Percentiles rank a stretch among this genome's conserved stretches.
Conservation (phyloP, 805 yeast species). For the Saturnispora silvae region DNA sequence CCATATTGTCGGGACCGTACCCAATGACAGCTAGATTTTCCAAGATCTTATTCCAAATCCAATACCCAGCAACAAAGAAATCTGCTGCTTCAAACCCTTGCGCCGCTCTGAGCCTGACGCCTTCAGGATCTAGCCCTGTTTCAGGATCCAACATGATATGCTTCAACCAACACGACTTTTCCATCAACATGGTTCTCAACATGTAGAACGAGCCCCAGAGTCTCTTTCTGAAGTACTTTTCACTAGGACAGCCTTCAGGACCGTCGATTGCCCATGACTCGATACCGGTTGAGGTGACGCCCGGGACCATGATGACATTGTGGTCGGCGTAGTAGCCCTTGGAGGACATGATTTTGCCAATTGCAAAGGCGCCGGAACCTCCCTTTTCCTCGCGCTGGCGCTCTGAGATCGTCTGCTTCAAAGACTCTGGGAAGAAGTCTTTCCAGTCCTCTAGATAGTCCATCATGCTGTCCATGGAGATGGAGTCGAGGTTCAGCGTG, state of each 20-base stretch:
- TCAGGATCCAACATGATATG: conserved; percentile 82
- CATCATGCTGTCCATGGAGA: conserved; percentile 44
- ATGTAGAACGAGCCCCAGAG: conserved; percentile 96
- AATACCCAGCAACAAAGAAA: conserved; percentile 92
- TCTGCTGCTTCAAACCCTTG: conserved; percentile 97
- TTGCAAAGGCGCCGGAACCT: conserved; percentile 78
- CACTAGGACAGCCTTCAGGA: conserved; percentile 69
- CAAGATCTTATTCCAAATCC: conserved; percentile 97
- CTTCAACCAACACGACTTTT: conserved; percentile 87
- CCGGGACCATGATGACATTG: conserved; percentile 91
- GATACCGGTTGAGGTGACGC: conserved; percentile 89
- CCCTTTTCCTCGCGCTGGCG: conserved; percentile 36
- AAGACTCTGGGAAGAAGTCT: conserved; percentile 55
- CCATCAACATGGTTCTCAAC: conserved; percentile 85
- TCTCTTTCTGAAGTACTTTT: conserved; percentile 78
- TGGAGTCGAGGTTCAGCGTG: conserved; percentile 41
- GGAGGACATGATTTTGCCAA: conserved; percentile 54
- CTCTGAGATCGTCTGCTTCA: conserved; percentile 50
- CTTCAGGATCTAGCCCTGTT: conserved; percentile 89
- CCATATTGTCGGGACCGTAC: conserved; percentile 85
- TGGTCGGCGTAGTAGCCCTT: conserved; percentile 44
- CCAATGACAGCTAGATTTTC: conserved; percentile 92
- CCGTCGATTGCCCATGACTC: conserved; percentile 87
- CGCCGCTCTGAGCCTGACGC: conserved; percentile 74
- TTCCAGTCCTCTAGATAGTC: conserved; percentile 64